Base-by-base conservation (phyloP, 352 stramenopile genomes). In the Globisporangium paddicum region DNA sequence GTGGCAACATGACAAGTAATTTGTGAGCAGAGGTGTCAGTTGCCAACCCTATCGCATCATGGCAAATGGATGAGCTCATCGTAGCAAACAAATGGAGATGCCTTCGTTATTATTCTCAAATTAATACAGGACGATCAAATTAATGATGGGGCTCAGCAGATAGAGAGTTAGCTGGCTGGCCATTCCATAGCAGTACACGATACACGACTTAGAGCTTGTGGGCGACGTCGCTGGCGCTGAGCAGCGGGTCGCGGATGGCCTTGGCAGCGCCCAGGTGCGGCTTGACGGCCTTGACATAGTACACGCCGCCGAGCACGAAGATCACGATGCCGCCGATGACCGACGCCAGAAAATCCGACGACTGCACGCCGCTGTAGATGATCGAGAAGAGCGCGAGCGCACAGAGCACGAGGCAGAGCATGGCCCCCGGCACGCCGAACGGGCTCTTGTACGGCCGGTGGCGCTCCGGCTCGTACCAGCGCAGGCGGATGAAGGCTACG, bases 301-400 rank as follows among this genome's bases (percentile, higher is more conserved):
- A 86, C 7, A 73, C 63, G 0, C 66, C 71, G 21, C 74, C 79
- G 19, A 77, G 47, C 19, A 52, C 55, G 51, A 89, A 89, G 64
- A 86, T 85, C 25, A 84, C 11, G 34, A 75, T 61, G 28, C 69
- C 77, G 25, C 75, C 75, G 25, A 87, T 68, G 19, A 87, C 73
- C 1, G 77, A 84, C 32, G 77, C 77, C 18, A 85, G 52, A 44
- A 89, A 86, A 40, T 89, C 79, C 35, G 74, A 76, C 47, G 68
- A 79, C 11, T 73, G 75, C 18, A 60, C 60, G 5, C 77, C 79
- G 47, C 75, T 85, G 61, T 89, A 86, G 59, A 87, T 82, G 53
- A 89, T 89, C 32, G 79, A 82, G 26, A 83, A 69, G 49, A 89
- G 70, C 7, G 66, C 67, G 5, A 70, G 64, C 3, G 69, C 65